A percentile compares a stretch with the other conserved stretches of the same genome.
phyloP scores from a whole-genome alignment of 306 rosid species.

The Acacia melanoxylon region DNA sequence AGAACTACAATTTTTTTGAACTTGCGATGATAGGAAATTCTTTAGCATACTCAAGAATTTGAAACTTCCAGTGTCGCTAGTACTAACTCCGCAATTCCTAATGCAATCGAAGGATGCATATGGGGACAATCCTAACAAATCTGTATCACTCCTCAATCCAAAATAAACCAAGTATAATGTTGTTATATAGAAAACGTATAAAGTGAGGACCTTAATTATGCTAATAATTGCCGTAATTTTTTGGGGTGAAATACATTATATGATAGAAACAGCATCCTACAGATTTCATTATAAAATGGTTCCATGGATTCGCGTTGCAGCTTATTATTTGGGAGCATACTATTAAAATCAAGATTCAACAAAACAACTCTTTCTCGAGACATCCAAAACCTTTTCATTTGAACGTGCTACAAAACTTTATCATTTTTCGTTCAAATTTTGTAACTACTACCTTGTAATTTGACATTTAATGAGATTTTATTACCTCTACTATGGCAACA shows the following conservation, averaged over 20 bases:
- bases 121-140: conserved; percentile 14
- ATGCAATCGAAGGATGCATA: conserved; percentile 23
- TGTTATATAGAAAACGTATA: not conserved
- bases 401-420: too few species aligned
- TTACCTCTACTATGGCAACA: conserved; percentile 81
- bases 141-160: not conserved
- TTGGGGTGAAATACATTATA: not conserved
- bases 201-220: not conserved
- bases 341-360: too few species aligned
- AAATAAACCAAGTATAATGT: conserved; percentile 29
- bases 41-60: conserved; percentile 77
- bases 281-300: not conserved
- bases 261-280: not conserved
- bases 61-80: conserved; percentile 53
- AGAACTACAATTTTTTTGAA: conserved; percentile 21
- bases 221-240: not conserved
- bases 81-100: conserved; percentile 54
- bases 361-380: too few species aligned
- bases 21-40: conserved; percentile 89
- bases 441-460: too few species aligned
- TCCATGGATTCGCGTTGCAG: too few species aligned
- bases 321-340: too few species aligned
- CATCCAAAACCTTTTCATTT: too few species aligned
- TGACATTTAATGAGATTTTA: too few species aligned
- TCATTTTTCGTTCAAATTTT: too few species aligned